phyloP scores from a whole-genome alignment of 2,329 filamentous ascomycete species.

The Spiromastix sp. region DNA sequence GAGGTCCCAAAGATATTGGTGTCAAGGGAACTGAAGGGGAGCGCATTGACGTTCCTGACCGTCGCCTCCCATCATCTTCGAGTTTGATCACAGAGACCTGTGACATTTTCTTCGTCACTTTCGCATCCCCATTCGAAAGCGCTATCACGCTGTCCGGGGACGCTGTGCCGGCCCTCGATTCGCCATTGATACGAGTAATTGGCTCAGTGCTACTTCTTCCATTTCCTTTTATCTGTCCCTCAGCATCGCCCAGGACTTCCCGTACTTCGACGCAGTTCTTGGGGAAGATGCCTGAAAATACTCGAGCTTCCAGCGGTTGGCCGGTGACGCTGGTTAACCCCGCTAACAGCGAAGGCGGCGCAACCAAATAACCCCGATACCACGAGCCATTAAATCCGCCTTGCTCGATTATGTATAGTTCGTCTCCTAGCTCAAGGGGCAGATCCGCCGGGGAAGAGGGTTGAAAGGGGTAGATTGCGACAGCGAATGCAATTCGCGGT shows the following conservation, averaged over 20 bases:
- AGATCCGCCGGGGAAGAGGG: slow-evolving; percentile 81
- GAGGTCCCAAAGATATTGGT: slow-evolving; percentile 27
- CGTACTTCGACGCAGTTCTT: slow-evolving; percentile 88
- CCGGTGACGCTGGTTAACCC: slow-evolving; percentile 85
- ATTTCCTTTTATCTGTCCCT: slow-evolving; percentile 23
- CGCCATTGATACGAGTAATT: slow-evolving; percentile 20
- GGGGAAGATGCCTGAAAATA: slow-evolving; percentile 98
- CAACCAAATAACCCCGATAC: slow-evolving; percentile 91
- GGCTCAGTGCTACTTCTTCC: slow-evolving; percentile 22
- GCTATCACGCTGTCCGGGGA: slow-evolving; percentile 14
- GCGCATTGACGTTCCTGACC: slow-evolving; percentile 20
- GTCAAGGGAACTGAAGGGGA: slow-evolving; percentile 25
- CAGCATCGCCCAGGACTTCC: slow-evolving; percentile 73
- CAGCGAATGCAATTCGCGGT: slow-evolving; percentile 92
- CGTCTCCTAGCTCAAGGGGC: slow-evolving; percentile 93
- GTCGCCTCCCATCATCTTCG: slow-evolving; percentile 22
- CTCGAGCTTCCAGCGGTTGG: slow-evolving; percentile 85
- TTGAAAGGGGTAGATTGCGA: slow-evolving; percentile 89
- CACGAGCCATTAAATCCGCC: slow-evolving; percentile 75
- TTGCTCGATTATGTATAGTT: slow-evolving; percentile 97
- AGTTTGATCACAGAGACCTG: slow-evolving; percentile 28
- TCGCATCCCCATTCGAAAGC: slow-evolving; percentile 17
- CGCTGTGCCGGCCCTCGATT: slow-evolving; percentile 12
- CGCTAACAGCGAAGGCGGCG: slow-evolving; percentile 83
- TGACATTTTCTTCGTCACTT: slow-evolving; percentile 28